Base-by-base conservation (phyloP, 768 basidiomycete species). In the Porpolomopsis calyptriformis region DNA sequence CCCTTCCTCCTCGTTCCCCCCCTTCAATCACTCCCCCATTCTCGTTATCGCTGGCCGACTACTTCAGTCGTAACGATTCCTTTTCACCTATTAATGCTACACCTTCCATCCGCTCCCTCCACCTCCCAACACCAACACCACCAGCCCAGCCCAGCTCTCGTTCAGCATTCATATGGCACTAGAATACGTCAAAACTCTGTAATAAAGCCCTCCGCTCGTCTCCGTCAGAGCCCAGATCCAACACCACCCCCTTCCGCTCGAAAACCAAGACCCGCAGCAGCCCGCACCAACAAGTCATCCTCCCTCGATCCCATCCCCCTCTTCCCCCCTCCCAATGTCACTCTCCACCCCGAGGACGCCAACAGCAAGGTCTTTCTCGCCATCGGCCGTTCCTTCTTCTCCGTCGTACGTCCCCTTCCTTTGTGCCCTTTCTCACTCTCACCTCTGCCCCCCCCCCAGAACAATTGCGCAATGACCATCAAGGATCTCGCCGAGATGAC, bases 401-500 rank as follows among this genome's bases (percentile, higher is more conserved):
- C 83, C 26, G 79, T 87, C 47, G 83, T 85, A 55, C 55, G 82
- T 69, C 20, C 27, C 31, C 18, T 33, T 54, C 43, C 49, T 51
- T 50, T 24, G 51, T 23, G 36, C 26, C 37, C 47, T 34, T 49
- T 49, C 48, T 53, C 49, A 16, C 43, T 31, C 49, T 51, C 45
- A 40, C 37, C 48, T 37, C 48, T 52, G 55, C 42, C 43, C 37
- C 25, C 49, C 31, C 9, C 34, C 18, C 46, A 85, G 82, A 76
- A 82, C 57, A 88, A 88, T 62, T 77, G 82, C 40, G 85, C 85
- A 39, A 83, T 86, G 79, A 87, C 85, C 34, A 82, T 87, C 66
- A 88, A 87, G 61, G 85, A 88, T 66, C 76, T 88, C 45, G 79
- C 85, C 25, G 82, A 86, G 54, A 75, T 79, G 65, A 72, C 77